Evolutionary conservation across 139 green algal genomes (phyloP).

Genomic region (Haematococcus sp.): DNA sequence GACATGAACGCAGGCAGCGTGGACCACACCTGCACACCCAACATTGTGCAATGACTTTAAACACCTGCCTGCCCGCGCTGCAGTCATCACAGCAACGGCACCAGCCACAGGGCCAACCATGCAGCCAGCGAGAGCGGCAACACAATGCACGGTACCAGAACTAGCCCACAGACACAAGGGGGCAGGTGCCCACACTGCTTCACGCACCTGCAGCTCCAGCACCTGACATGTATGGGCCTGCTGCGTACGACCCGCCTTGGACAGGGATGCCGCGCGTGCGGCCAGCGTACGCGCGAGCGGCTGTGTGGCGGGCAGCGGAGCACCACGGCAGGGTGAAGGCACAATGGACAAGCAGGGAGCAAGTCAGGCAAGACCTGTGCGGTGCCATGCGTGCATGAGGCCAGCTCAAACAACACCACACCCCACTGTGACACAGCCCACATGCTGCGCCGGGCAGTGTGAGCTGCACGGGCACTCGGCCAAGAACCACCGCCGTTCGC

Average conservation of each 20-base stretch:
- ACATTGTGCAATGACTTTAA: no score
- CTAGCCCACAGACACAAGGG: neutral
- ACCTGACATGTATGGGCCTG: slow-evolving; percentile 41
- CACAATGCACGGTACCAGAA: no score
- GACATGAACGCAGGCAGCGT: slow-evolving; percentile 76
- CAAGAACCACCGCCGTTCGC: no score
- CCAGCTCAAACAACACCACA: no score
- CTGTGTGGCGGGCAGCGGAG: slow-evolving; percentile 22
- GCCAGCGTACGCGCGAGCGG: slow-evolving; percentile 68
- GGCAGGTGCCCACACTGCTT: slow-evolving; percentile 17
- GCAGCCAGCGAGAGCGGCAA: no score
- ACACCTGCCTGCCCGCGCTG: no score
- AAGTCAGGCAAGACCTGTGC: neutral
- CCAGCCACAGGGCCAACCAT: no score
- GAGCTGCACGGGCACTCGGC: no score
- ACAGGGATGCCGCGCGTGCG: slow-evolving; percentile 17
- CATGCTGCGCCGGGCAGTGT: no score
- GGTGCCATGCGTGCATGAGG: no score
- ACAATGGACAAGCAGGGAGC: neutral
- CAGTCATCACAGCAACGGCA: no score
- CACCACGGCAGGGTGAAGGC: neutral
- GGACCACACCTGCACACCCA: slow-evolving; percentile 82
- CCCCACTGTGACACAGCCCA: no score
- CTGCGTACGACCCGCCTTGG: slow-evolving; percentile 2
- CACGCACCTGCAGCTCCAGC: slow-evolving; percentile 54